Conservation (phyloP, 1,284 basidiomycete genomes). For the Fomitopsis schrenkii region DNA sequence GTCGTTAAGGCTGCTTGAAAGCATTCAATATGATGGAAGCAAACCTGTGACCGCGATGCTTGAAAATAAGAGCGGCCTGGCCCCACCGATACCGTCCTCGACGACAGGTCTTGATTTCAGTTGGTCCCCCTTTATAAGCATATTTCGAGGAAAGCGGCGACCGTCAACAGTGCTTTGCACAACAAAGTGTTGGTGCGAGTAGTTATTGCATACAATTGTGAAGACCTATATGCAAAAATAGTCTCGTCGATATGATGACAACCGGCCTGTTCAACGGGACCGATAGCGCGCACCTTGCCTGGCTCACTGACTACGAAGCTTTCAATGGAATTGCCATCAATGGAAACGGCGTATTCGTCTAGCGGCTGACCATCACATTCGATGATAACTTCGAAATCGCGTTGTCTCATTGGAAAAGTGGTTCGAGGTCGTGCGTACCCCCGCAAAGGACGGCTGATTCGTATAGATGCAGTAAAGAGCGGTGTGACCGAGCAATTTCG, state of each 20-base stretch:
- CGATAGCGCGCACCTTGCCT: constrained; percentile 2
- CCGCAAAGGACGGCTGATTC: neutral
- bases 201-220: neutral
- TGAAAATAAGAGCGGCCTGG: neutral
- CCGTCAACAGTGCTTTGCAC: neutral
- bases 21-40: neutral
- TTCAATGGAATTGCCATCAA: neutral
- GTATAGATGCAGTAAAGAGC: neutral
- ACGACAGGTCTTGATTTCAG: neutral
- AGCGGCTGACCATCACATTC: constrained; percentile 6
- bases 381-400: constrained; percentile 1
- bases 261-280: too few relatives aligned
- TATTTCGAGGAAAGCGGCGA: neutral
- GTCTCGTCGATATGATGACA: neutral
- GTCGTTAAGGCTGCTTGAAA: neutral
- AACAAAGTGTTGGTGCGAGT: neutral
- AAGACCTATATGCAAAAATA: neutral
- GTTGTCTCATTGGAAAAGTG: neutral
- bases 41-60: neutral
- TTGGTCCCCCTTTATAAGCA: neutral
- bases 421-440: too few relatives aligned
- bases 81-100: neutral
- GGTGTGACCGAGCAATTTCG: neutral
- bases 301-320: neutral
- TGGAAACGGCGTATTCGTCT: constrained; percentile 1